These are phyloP conservation scores for Cicer pinnatifidum DNA, from an alignment of 306 rosid genomes.

Conservation along the genomic window DNA sequence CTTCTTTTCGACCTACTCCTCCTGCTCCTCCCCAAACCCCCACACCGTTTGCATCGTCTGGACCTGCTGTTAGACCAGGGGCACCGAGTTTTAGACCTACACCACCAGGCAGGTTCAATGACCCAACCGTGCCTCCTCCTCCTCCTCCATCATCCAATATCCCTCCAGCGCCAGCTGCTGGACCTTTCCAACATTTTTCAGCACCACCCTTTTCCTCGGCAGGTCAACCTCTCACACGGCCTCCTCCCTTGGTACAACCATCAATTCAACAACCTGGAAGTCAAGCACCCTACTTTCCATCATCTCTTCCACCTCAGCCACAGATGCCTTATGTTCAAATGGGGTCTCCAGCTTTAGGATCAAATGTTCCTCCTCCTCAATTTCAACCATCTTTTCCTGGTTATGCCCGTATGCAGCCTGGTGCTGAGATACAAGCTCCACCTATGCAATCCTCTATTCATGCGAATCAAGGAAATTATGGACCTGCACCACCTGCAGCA, in stretches of 20 bases:
- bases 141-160: slow-evolving; percentile 58
- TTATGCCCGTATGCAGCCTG: slow-evolving; percentile 60
- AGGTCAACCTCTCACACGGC: slow-evolving; percentile 48
- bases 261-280: slow-evolving; percentile 51
- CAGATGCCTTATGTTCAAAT: slow-evolving; percentile 66
- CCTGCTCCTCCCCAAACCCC: slow-evolving; percentile 57
- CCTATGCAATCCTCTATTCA: slow-evolving; percentile 62
- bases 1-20: slow-evolving; percentile 59
- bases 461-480: slow-evolving; percentile 62
- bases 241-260: slow-evolving; percentile 61
- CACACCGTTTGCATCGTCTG: slow-evolving; percentile 55
- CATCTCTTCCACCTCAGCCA: slow-evolving; percentile 55
- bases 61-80: slow-evolving; percentile 59
- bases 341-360: slow-evolving; percentile 61
- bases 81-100: slow-evolving; percentile 65
- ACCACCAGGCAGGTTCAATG: slow-evolving; percentile 66
- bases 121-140: slow-evolving; percentile 79
- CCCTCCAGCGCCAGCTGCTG: slow-evolving; percentile 49
- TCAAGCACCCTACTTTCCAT: slow-evolving; percentile 59
- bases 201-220: slow-evolving; percentile 61
- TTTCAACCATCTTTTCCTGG: slow-evolving; percentile 77
- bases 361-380: slow-evolving; percentile 54
- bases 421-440: slow-evolving; percentile 61
- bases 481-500: slow-evolving; percentile 53
- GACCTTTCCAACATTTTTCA: slow-evolving; percentile 64